Evolutionary conservation across 2,329 filamentous ascomycete species (phyloP).

Genomic region (Diaporthe vaccinii): DNA sequence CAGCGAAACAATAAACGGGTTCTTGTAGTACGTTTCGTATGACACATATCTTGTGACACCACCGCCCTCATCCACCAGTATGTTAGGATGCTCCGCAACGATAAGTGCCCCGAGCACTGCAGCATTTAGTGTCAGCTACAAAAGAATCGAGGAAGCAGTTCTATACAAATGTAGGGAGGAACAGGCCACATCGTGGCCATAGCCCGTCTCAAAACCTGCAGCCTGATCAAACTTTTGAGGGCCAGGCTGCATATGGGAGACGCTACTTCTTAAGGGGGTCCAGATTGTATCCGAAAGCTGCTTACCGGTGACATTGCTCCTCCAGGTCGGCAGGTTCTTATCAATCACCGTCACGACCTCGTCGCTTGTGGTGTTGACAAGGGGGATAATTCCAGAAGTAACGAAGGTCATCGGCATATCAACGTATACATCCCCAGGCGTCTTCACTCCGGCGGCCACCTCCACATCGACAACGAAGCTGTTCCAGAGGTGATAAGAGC

Average conservation of each 20-base stretch:
- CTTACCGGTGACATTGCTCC: slow-evolving; percentile 42
- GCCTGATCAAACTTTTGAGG: too few relatives aligned
- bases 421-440: slow-evolving; percentile 44
- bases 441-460: slow-evolving; percentile 41
- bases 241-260: too few relatives aligned
- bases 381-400: slow-evolving; percentile 43
- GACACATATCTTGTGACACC: slow-evolving; percentile 46
- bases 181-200: too few relatives aligned
- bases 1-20: slow-evolving; percentile 41
- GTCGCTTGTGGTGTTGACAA: slow-evolving; percentile 46
- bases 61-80: slow-evolving; percentile 44
- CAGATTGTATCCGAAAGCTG: too few relatives aligned
- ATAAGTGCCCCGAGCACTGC: not conserved
- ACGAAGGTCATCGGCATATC: slow-evolving; percentile 47
- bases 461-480: slow-evolving; percentile 45
- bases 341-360: slow-evolving; percentile 46
- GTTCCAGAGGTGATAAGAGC: slow-evolving; percentile 47
- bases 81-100: slow-evolving; percentile 40
- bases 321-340: slow-evolving; percentile 44
- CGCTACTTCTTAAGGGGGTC: too few relatives aligned
- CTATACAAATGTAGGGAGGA: too few relatives aligned
- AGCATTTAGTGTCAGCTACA: too few relatives aligned
- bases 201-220: too few relatives aligned
- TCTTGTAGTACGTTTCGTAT: slow-evolving; percentile 48
- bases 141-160: too few relatives aligned